Evolutionary conservation across 352 stramenopile genomes (phyloP).

Genomic region (Elongisporangium senticosum): DNA sequence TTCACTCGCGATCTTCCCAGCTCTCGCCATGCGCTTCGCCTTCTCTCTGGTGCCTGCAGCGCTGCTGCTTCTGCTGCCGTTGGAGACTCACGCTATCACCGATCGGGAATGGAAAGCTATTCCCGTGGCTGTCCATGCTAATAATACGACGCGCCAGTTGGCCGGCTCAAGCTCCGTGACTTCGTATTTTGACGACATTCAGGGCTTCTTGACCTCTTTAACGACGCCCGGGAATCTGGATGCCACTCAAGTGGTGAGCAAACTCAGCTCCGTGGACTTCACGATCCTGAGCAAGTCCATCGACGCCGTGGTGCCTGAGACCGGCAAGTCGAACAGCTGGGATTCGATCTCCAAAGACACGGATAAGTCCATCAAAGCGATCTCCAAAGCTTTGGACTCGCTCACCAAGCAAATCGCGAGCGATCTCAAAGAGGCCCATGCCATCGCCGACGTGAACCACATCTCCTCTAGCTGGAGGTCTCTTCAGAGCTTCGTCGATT

Average conservation of each 20-base stretch:
- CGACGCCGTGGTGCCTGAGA: not conserved
- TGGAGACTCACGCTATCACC: not conserved
- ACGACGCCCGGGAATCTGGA: not conserved
- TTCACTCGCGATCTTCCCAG: not conserved
- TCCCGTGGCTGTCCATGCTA: not conserved
- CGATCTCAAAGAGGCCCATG: not conserved
- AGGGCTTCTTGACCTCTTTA: not conserved
- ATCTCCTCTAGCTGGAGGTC: not conserved
- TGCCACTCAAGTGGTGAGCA: not conserved
- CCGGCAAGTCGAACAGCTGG: not conserved
- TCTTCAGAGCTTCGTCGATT: not conserved
- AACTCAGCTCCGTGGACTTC: not conserved
- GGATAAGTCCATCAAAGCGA: too few relatives aligned
- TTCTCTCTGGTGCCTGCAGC: not conserved
- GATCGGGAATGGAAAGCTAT: not conserved
- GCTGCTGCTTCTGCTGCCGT: not conserved
- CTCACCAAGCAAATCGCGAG: not conserved
- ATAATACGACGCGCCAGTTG: not conserved
- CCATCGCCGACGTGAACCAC: not conserved
- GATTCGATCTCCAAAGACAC: not conserved
- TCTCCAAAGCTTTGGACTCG: not conserved
- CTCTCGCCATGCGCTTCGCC: not conserved
- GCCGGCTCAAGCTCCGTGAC: not conserved
- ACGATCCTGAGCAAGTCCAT: not conserved
- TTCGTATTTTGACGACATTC: not conserved